A percentile compares a stretch with the other conserved stretches of the same genome.
These are phyloP conservation scores for Phascolomyces articulosus DNA, from an alignment of 371 early-diverging fungal species.

Conservation along the genomic window DNA sequence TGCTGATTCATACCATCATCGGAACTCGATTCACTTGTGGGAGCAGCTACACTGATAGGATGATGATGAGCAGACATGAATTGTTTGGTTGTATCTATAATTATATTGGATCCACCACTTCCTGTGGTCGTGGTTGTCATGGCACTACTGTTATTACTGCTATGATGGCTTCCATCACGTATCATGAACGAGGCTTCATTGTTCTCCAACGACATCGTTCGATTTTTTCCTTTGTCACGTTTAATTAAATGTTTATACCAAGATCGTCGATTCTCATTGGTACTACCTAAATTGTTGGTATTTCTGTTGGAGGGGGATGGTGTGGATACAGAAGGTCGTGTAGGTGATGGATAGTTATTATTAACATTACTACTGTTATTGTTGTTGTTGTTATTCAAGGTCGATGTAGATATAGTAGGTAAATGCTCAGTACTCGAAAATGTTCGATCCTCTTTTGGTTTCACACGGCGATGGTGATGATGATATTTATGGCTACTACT, in stretches of 20 bases:
- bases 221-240: slow-evolving; percentile 20
- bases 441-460: neutral
- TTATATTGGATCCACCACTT: no score
- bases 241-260: slow-evolving; percentile 29
- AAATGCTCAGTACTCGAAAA: slow-evolving; percentile 14
- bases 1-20: no score
- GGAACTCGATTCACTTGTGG: neutral
- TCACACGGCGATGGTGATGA: neutral
- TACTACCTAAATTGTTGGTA: neutral
- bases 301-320: slow-evolving; percentile 18
- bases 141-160: neutral
- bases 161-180: slow-evolving; percentile 13
- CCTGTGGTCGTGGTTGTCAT: neutral
- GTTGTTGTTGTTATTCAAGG: neutral
- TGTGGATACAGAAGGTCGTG: slow-evolving; percentile 20
- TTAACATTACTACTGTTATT: neutral
- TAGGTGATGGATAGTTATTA: slow-evolving; percentile 2
- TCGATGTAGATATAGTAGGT: neutral
- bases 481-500: neutral
- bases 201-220: neutral
- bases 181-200: slow-evolving; percentile 9
- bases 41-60: neutral
- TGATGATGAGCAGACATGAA: slow-evolving; percentile 1
- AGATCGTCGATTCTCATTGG: slow-evolving; percentile 18
- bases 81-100: neutral